Percentiles rank a stretch among this genome's conserved stretches.
phyloP scores from a whole-genome alignment of 2,329 filamentous ascomycete genomes.

The Penicillium frequentans region DNA sequence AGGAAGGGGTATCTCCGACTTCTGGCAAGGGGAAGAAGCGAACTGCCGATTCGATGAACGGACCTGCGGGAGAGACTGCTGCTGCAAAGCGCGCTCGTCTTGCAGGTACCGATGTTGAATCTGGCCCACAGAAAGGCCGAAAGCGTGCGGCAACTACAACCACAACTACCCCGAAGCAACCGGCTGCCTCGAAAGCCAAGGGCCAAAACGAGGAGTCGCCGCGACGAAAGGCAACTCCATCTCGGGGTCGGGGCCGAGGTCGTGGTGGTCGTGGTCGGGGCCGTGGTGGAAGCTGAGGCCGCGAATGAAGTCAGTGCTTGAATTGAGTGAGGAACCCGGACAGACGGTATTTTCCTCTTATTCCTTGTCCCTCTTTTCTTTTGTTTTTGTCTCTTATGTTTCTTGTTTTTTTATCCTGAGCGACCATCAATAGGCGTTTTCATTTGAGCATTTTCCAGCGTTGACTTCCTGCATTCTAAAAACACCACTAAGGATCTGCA shows the following conservation, averaged over 20 bases:
- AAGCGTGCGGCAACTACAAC: neutral
- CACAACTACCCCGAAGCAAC: neutral
- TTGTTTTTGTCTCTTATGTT: neutral
- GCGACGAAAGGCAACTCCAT: neutral
- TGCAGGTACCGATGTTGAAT: neutral
- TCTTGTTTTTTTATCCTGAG: neutral
- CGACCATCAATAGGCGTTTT: neutral
- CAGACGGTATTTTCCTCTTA: neutral
- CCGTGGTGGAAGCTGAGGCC: neutral
- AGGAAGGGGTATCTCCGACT: neutral
- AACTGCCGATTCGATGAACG: conserved; percentile 2
- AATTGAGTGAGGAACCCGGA: neutral
- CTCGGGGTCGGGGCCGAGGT: conserved; percentile 3
- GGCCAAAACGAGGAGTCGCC: neutral
- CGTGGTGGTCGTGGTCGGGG: neutral
- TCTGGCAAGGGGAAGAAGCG: neutral
- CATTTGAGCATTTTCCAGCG: neutral
- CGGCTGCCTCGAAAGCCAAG: neutral
- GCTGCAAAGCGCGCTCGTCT: neutral
- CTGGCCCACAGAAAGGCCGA: neutral
- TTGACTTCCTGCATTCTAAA: neutral
- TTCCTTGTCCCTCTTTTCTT: too few relatives aligned
- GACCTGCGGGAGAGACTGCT: neutral
- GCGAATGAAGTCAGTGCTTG: neutral
- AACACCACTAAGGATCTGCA: neutral